A percentile compares a stretch with the other conserved stretches of the same genome.
Evolutionary conservation across 2,329 filamentous ascomycete species (phyloP).

Genomic region (Graphilbum ipis-grandicollis): DNA sequence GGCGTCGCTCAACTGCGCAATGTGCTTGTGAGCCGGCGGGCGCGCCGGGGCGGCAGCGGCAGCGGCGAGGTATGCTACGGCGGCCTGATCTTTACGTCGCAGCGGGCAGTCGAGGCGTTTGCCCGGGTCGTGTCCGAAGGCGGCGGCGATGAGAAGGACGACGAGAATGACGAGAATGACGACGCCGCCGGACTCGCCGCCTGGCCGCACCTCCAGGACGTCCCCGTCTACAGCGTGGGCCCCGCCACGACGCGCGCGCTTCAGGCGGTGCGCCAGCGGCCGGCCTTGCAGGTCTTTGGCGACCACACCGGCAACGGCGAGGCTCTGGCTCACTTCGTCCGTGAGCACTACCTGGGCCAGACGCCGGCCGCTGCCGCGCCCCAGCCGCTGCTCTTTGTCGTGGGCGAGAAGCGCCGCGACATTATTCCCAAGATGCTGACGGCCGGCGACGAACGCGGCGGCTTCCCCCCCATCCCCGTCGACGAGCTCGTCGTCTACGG

Average conservation of each 20-base stretch:
- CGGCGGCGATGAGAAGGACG: constrained; percentile 14
- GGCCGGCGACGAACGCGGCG: constrained; percentile 23
- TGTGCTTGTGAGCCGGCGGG: constrained; percentile 26
- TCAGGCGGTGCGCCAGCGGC: constrained; percentile 29
- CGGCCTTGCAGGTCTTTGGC: constrained; percentile 50
- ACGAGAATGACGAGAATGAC: constrained; percentile 4
- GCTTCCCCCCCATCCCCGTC: constrained; percentile 53
- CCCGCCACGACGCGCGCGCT: constrained; percentile 68
- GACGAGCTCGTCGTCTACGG: constrained; percentile 75
- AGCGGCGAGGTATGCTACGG: constrained; percentile 34
- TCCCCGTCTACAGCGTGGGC: constrained; percentile 61
- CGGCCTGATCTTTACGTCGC: constrained; percentile 71
- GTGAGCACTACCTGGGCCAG: constrained; percentile 47
- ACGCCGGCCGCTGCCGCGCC: constrained; percentile 37
- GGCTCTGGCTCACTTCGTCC: constrained; percentile 58
- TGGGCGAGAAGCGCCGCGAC: constrained; percentile 78
- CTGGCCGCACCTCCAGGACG: constrained; percentile 37
- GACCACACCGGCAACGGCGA: constrained; percentile 76
- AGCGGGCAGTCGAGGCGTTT: constrained; percentile 69
- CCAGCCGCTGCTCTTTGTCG: constrained; percentile 63
- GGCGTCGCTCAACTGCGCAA: constrained; percentile 35
- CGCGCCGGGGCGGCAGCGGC: constrained; percentile 15
- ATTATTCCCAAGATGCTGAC: constrained; percentile 73
- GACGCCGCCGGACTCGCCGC: too few species aligned
- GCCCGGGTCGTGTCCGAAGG: constrained; percentile 38